Evolutionary conservation across 1,139 yeast species (phyloP).

Genomic region (Scheffersomyces illinoinensis): DNA sequence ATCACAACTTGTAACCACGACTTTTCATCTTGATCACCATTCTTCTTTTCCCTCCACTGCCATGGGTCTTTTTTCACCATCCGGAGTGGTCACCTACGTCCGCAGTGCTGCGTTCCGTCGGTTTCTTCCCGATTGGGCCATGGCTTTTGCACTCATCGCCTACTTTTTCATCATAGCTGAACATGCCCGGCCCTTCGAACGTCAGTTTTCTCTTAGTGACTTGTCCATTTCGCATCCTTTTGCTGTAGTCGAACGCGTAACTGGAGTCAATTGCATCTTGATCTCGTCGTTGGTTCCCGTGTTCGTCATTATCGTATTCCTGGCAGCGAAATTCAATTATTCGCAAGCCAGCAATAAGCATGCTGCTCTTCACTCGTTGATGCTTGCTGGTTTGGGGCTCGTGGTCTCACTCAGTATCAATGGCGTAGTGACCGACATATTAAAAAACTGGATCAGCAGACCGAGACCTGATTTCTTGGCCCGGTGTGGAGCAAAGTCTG

Average conservation of each 20-base stretch:
- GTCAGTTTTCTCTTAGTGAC: constrained; percentile 26
- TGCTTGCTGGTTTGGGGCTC: constrained; percentile 55
- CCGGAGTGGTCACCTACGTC: constrained; percentile 10
- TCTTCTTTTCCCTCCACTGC: background rate
- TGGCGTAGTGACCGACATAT: constrained; percentile 58
- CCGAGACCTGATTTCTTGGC: constrained; percentile 80
- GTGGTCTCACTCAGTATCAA: constrained; percentile 44
- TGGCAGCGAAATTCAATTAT: constrained; percentile 25
- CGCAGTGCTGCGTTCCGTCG: constrained; percentile 15
- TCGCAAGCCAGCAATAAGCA: constrained; percentile 4
- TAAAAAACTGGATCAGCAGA: constrained; percentile 77
- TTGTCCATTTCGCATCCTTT: constrained; percentile 68
- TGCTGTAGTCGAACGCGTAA: constrained; percentile 64
- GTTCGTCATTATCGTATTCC: constrained; percentile 29
- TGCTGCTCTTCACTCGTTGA: constrained; percentile 31
- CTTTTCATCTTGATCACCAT: background rate
- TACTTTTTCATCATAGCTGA: constrained; percentile 40
- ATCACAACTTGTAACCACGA: background rate
- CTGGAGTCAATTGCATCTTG: constrained; percentile 30
- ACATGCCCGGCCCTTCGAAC: constrained; percentile 27
- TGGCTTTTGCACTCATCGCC: constrained; percentile 24
- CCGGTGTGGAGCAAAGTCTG: constrained; percentile 57
- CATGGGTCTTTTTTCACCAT: background rate
- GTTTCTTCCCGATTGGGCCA: constrained; percentile 36
- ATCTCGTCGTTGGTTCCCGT: constrained; percentile 43